Base-by-base conservation (phyloP, 2,329 filamentous ascomycete species). In the Beauveria medogensis region DNA sequence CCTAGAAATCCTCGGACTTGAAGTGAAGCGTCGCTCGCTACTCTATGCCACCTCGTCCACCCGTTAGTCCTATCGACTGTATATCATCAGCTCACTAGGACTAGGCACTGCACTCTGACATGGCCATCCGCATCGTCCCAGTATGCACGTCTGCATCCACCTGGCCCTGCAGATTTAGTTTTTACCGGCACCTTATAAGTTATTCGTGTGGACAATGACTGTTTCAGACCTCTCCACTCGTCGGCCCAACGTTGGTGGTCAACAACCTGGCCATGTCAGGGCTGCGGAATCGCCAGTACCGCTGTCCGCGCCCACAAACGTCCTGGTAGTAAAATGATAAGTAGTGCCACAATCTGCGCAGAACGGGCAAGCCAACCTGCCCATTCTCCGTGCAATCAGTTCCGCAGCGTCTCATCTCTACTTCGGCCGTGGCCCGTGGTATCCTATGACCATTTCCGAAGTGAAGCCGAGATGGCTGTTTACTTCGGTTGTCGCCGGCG, bases 401-500 rank as follows among this genome's bases (percentile, higher is more conserved):
- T 16, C 34, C 34, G 34, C 34, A 37, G 10, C 28, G 18, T n/a
- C 10, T 40, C 14, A 43, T 18, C 18, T 20, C 18, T 43, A 16
- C 47, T 20, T 30, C 20, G 28, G 8, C n/a, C 2, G 18, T 43
- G 30, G 20, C 22, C n/a, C 2, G 18, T 43, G 30, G 20, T 34
- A 5, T 28, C 9, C 34, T 5, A 10, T 6, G 12, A 16, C 5
- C 40, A 43, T 28, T 57, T 50, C 55, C 44, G 44, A 50, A n/a
- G 47, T 58, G 46, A 57, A 57, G 7, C 55, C 55, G 44, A 50
- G 22, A 40, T 26, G 46, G 55, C 34, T 41, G 55, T 51, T 43
- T 58, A 34, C 47, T 34, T 59, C 56, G 56, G 56, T 22, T 59
- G 56, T 28, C 40, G 40, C 56, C 56, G 56, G 56, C 40, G 47